These are phyloP conservation scores for Vigna radiata DNA, from an alignment of 306 rosid species.

Conservation along the genomic window DNA sequence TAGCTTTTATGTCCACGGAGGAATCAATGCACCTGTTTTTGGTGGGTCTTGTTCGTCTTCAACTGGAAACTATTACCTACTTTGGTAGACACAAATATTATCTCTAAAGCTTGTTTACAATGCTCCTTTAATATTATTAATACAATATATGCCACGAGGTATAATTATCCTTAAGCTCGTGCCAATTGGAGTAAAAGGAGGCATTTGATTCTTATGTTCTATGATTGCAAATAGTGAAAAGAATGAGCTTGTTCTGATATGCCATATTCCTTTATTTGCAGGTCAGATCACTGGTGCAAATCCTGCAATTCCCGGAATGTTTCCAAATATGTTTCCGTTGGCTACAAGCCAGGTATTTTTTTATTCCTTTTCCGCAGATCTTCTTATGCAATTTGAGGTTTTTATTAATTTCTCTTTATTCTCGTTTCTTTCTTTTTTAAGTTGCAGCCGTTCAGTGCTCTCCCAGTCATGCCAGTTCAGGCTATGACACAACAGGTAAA, in stretches of 20 bases:
- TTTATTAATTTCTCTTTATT: constrained; percentile 26
- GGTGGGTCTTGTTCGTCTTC: constrained; percentile 99
- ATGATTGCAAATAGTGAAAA: constrained; percentile 30
- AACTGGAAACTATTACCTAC: constrained; percentile 84
- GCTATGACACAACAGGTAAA: constrained; percentile 99
- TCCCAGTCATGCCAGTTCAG: constrained; percentile 98
- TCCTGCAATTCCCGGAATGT: constrained; percentile 92
- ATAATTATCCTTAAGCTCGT: constrained; percentile 48
- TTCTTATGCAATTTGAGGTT: constrained; percentile 1
- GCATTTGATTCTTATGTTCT: constrained; percentile 45
- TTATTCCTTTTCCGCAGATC: not conserved
- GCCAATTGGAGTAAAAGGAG: constrained; percentile 49
- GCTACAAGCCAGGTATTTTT: constrained; percentile 82
- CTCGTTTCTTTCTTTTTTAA: constrained; percentile 34
- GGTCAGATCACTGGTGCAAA: constrained; percentile 85
- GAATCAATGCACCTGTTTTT: constrained; percentile 92
- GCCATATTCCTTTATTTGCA: constrained; percentile 53
- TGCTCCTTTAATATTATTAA: constrained; percentile 53
- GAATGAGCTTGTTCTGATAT: constrained; percentile 41
- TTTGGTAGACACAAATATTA: constrained; percentile 94
- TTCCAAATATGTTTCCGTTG: constrained; percentile 87
- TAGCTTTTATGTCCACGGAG: constrained; percentile 98
- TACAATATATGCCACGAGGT: constrained; percentile 50
- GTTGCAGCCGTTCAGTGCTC: constrained; percentile 79
- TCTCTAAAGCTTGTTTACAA: constrained; percentile 64